Percentiles rank a stretch among this genome's conserved stretches.
phyloP scores from a whole-genome alignment of 768 basidiomycete genomes.

The Pholiota conissans region DNA sequence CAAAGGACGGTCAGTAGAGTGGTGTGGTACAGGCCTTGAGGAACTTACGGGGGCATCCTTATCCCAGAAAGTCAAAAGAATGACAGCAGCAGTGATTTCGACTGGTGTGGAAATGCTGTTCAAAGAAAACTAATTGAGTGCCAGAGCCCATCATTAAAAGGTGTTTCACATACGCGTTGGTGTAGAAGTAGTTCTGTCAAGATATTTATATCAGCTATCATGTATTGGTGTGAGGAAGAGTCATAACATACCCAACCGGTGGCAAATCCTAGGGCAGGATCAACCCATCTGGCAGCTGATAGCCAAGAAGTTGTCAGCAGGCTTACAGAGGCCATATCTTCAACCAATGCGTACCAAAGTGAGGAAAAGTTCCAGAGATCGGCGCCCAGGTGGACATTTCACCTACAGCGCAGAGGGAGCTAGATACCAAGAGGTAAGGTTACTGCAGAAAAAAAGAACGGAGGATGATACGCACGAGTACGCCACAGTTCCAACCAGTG shows the following conservation, averaged over 20 bases:
- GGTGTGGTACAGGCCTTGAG: not conserved
- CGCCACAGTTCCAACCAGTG: slow-evolving; percentile 62
- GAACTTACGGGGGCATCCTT: slow-evolving; percentile 39
- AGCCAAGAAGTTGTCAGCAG: not conserved
- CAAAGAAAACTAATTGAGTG: not conserved
- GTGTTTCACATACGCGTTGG: slow-evolving; percentile 33
- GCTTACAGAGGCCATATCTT: not conserved
- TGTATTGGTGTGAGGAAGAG: not conserved
- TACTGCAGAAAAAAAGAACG: not conserved
- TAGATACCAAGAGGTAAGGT: slow-evolving; percentile 15
- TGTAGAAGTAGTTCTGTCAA: slow-evolving; percentile 42
- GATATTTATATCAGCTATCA: not conserved
- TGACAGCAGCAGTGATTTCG: slow-evolving; percentile 73
- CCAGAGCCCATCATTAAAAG: not conserved
- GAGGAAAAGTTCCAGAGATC: slow-evolving; percentile 76
- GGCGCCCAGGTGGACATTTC: slow-evolving; percentile 85
- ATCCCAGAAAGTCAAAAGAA: slow-evolving; percentile 77
- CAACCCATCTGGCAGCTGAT: slow-evolving; percentile 55
- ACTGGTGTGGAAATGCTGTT: slow-evolving; percentile 62
- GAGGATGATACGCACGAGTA: slow-evolving; percentile 47
- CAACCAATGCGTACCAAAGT: slow-evolving; percentile 47
- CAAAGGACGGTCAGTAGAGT: not conserved
- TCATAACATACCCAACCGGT: slow-evolving; percentile 47
- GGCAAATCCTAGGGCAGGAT: slow-evolving; percentile 59
- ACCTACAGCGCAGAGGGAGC: slow-evolving; percentile 64